Evolutionary conservation across 345 rosid species (phyloP).

Genomic region (Eutrema yunnanense): DNA sequence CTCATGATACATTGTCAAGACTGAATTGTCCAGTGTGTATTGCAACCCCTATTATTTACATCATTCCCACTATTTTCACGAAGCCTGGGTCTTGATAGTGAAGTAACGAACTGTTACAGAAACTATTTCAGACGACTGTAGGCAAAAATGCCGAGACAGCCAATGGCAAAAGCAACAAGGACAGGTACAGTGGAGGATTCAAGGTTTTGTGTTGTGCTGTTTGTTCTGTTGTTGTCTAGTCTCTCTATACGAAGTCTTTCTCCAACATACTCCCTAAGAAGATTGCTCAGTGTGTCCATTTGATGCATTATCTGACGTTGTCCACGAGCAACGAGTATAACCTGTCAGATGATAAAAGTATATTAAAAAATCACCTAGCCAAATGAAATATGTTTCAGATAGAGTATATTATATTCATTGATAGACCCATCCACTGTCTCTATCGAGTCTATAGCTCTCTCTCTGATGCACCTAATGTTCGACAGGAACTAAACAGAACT

Average conservation of each 20-base stretch:
- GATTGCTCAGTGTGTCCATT: conserved; percentile 68
- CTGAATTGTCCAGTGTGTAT: conserved; percentile 13
- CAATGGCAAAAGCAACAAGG: conserved; percentile 55
- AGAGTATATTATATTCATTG: neutral
- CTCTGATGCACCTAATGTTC: neutral
- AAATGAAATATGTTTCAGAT: neutral
- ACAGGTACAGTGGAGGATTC: conserved; percentile 41
- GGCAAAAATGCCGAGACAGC: conserved; percentile 47
- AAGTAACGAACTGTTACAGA: conserved; percentile 7
- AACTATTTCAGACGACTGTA: conserved; percentile 26
- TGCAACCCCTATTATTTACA: conserved; percentile 22
- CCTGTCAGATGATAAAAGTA: conserved; percentile 33
- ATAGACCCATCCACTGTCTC: neutral
- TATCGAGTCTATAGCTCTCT: neutral
- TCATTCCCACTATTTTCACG: neutral
- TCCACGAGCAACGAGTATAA: conserved; percentile 52
- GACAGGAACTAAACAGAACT: neutral
- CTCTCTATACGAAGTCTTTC: conserved; percentile 61
- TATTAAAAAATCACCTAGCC: neutral
- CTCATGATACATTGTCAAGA: conserved; percentile 3
- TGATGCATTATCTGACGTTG: conserved; percentile 94
- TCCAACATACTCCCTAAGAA: conserved; percentile 58
- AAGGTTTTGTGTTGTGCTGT: conserved; percentile 28
- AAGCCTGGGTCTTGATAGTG: neutral
- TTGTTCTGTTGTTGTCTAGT: conserved; percentile 28